Base-by-base conservation (phyloP, 2,329 filamentous ascomycete genomes). In the Tolypocladium endophyticum region DNA sequence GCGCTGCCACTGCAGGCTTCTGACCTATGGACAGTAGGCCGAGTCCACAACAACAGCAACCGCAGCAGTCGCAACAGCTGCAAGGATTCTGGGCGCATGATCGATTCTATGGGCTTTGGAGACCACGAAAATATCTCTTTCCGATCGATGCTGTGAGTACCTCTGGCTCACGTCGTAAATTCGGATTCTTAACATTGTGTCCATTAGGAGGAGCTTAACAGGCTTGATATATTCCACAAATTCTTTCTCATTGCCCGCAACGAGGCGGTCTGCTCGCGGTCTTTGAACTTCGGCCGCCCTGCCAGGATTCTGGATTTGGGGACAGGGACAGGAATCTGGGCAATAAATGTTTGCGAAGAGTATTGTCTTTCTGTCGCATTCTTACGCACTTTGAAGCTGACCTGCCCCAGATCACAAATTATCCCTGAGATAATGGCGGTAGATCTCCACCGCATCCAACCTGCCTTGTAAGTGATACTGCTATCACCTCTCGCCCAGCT, bases 311-410 rank as follows among this genome's bases (percentile, higher is more conserved):
- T 88, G 50, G 86, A 88, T 67, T 70, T 96, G 58, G 93, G 92
- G 50, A 92, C 88, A 63, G 93, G 92, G 25, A 96, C 91, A 1
- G 92, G 91, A 45, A 93, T 96, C 62, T 97, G 93, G 93, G 85
- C 88, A 47, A 89, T 95, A 66, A 88, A 93, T 65, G 88, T 96
- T 75, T 88, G 89, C 63, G 86, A 74, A 64, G 63, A 89, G 82
- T 90, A 77, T 76, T 35, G 20, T 30, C 30, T 84, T 72, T 23
- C 36, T 33, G 9, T 23, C 8, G 33, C 53, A 43, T n/a, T 18
- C 1, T 7, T 25, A 20, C 14, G 14, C 4, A 36, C 16, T 9
- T 38, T 4, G 30, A 56, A 38, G 61, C 62, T 61, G 11, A 61
- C 59, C 45, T 25, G 36, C 7, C 14, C 3, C 38, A 72, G 70